Conservation (phyloP, 768 basidiomycete species). For the Suillus hirtellus region DNA sequence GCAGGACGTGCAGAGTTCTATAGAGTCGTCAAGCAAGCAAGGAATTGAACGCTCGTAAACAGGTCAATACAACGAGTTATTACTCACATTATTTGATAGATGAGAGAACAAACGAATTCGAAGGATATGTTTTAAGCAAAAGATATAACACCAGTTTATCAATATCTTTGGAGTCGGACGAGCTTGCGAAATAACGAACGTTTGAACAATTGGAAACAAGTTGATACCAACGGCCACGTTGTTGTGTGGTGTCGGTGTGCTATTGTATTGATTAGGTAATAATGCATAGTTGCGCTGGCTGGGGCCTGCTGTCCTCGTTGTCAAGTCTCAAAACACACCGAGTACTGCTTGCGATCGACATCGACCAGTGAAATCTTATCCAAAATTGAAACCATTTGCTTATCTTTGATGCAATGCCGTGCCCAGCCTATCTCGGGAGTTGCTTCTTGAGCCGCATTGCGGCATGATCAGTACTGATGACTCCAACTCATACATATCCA, state of each 20-base stretch:
- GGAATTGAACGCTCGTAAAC: conserved; percentile 27
- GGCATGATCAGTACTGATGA: too few relatives aligned
- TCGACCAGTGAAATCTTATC: too few relatives aligned
- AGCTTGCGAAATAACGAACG: not conserved
- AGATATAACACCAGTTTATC: not conserved
- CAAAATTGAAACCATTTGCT: too few relatives aligned
- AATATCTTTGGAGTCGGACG: not conserved
- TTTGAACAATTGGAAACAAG: not conserved
- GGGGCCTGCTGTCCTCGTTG: not conserved
- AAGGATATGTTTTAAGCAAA: not conserved
- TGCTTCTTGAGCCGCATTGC: too few relatives aligned
- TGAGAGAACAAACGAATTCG: not conserved
- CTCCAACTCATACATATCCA: too few relatives aligned
- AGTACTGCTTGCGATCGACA: too few relatives aligned
- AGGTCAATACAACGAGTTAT: conserved; percentile 32
- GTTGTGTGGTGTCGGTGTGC: not conserved
- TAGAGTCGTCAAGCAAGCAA: conserved; percentile 23
- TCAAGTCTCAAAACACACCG: too few relatives aligned
- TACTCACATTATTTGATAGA: not conserved
- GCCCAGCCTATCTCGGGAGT: too few relatives aligned
- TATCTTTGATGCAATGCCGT: too few relatives aligned
- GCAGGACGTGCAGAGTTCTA: conserved; percentile 17
- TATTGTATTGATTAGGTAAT: conserved; percentile 7
- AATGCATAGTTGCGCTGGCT: not conserved
- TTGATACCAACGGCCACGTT: not conserved